phyloP scores from a whole-genome alignment of 2,329 filamentous ascomycete species.

The Daldinia sp. region DNA sequence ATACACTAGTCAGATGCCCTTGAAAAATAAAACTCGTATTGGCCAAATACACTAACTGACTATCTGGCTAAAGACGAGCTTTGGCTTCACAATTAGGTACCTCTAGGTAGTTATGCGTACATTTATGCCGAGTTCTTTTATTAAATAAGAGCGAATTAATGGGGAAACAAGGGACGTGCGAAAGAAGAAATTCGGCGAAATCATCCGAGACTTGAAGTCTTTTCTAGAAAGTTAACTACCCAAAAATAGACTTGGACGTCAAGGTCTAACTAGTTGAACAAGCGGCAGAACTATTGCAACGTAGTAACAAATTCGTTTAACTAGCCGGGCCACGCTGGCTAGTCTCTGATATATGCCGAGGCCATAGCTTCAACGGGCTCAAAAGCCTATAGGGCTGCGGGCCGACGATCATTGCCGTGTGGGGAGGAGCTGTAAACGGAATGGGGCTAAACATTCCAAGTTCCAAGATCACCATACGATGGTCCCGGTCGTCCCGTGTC shows the following conservation, averaged over 20 bases:
- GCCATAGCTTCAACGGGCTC: constrained; percentile 21
- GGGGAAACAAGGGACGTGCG: neutral
- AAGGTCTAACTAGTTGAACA: constrained; percentile 3
- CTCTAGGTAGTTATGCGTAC: neutral
- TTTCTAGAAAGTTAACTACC: constrained; percentile 20
- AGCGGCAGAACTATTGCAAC: too few species aligned
- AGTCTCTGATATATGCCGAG: constrained; percentile 30
- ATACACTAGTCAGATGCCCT: neutral
- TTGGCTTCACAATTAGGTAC: constrained; percentile 1
- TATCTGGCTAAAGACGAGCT: neutral
- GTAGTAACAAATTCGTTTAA: too few species aligned
- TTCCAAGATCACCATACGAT: constrained; percentile 27
- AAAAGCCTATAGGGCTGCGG: constrained; percentile 36
- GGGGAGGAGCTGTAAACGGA: constrained; percentile 24
- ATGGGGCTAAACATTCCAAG: constrained; percentile 25
- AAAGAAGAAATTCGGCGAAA: constrained; percentile 5
- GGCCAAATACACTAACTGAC: constrained; percentile 1
- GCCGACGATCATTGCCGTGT: constrained; percentile 39
- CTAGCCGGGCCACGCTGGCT: constrained; percentile 16
- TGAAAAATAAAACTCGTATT: constrained; percentile 23
- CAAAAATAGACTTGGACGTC: constrained; percentile 33
- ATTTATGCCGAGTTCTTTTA: neutral
- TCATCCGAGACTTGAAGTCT: neutral
- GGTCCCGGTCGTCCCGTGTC: constrained; percentile 8
- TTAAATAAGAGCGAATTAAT: neutral